Evolutionary conservation across 164 flowering plant genomes (phyloP).

Genomic region (Amborella trichopoda): DNA sequence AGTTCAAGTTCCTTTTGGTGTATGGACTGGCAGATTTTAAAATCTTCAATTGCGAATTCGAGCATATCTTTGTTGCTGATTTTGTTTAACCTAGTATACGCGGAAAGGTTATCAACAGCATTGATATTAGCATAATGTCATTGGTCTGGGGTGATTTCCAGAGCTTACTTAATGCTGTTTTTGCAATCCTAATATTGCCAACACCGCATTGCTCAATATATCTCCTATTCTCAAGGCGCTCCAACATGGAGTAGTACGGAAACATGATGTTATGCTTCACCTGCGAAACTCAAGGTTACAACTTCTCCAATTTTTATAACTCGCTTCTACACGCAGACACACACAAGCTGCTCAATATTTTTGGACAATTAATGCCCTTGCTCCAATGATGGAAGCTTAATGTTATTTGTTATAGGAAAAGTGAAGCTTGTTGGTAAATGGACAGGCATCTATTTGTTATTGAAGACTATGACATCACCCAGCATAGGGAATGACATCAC

Average conservation of each 20-base stretch:
- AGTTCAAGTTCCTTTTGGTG: slow-evolving; percentile 34
- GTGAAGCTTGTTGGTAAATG: no score
- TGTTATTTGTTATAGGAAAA: no score
- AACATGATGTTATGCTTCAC: slow-evolving; percentile 27
- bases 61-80: slow-evolving; percentile 24
- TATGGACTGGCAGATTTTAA: slow-evolving; percentile 36
- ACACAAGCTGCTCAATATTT: no score
- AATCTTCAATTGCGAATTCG: slow-evolving; percentile 43
- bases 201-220: slow-evolving; percentile 27
- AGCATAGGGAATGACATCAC: no score
- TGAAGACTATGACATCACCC: no score
- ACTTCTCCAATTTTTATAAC: not conserved
- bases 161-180: slow-evolving; percentile 19
- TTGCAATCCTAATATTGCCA: slow-evolving; percentile 6
- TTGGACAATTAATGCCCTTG: no score
- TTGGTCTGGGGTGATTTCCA: no score
- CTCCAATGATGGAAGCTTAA: no score
- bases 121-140: no score
- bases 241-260: slow-evolving; percentile 16
- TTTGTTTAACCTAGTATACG: slow-evolving; percentile 31
- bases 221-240: slow-evolving; percentile 34
- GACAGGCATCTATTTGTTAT: no score
- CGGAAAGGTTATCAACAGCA: no score
- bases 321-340: no score
- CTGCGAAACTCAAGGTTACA: slow-evolving; percentile 20